Conservation (phyloP, 805 yeast species). For the Suhomyces canberraensis region DNA sequence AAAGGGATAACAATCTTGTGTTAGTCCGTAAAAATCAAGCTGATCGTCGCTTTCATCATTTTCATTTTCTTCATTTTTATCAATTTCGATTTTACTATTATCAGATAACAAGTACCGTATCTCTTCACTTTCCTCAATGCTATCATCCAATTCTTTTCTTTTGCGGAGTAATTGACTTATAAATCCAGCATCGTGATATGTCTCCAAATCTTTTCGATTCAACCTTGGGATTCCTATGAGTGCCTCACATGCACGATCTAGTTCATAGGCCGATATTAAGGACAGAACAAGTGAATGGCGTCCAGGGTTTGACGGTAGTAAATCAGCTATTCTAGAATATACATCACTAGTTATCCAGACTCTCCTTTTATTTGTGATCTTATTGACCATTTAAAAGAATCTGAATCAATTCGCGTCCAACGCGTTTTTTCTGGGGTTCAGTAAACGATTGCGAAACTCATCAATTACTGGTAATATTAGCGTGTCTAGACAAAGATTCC, state of each 20-base stretch:
- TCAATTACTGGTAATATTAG: no score
- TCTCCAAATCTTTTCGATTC: constrained; percentile 34
- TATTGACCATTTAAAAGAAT: no score
- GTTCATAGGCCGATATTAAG: constrained; percentile 40
- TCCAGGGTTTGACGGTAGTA: constrained; percentile 51
- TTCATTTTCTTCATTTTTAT: constrained; percentile 1
- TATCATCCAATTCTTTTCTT: constrained; percentile 5
- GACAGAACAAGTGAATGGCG: constrained; percentile 45
- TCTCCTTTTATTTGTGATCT: no score
- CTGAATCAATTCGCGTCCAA: no score
- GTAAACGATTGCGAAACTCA: no score
- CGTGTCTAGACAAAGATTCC: no score
- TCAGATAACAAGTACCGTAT: no score
- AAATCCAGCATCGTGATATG: constrained; percentile 49
- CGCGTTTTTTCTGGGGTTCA: no score
- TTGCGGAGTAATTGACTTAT: constrained; percentile 36
- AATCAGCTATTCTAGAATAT: constrained; percentile 29
- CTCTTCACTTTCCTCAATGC: neutral
- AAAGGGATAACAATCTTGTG: constrained; percentile 64
- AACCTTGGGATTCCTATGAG: constrained; percentile 25
- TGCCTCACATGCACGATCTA: constrained; percentile 24
- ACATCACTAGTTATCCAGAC: constrained; percentile 20
- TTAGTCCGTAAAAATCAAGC: constrained; percentile 39
- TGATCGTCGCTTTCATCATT: neutral
- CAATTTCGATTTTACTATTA: constrained; percentile 3